These are phyloP conservation scores for Diplogelasinospora grovesii DNA, from an alignment of 495 filamentous ascomycete species.

Conservation along the genomic window DNA sequence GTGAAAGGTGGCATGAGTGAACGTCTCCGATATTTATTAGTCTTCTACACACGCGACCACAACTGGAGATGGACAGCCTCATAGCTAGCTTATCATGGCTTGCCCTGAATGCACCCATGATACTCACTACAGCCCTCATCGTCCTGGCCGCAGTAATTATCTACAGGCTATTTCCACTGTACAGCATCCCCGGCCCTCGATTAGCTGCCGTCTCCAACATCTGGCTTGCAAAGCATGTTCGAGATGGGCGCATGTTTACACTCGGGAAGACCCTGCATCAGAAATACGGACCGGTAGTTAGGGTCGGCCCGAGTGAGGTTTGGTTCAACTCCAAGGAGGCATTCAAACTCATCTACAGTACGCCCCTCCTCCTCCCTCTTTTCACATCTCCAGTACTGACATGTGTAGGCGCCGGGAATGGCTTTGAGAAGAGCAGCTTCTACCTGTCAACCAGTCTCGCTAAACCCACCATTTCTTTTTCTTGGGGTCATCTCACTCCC, in stretches of 20 bases:
- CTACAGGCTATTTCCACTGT: conserved; percentile 26
- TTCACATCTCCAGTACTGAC: not conserved
- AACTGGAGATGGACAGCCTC: not conserved
- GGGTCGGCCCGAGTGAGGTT: conserved; percentile 50
- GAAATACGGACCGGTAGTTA: conserved; percentile 48
- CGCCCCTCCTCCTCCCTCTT: not conserved
- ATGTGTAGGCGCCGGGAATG: conserved; percentile 19
- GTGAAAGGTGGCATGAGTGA: not conserved
- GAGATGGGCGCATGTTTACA: conserved; percentile 22
- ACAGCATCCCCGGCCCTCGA: conserved; percentile 28
- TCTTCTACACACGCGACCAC: not conserved
- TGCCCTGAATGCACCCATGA: not conserved
- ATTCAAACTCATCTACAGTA: conserved; percentile 39
- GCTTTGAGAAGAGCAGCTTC: conserved; percentile 32
- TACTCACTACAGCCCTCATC: not conserved
- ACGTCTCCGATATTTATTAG: not conserved
- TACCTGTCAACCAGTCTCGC: too few species aligned
- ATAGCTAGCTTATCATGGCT: not conserved
- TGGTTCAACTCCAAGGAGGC: conserved; percentile 41
- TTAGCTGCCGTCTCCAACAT: conserved; percentile 31
- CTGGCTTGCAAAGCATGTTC: conserved; percentile 29
- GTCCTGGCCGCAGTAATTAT: not conserved
- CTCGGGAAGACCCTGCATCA: conserved; percentile 36
- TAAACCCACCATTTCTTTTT: not conserved
- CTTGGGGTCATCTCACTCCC: too few species aligned